phyloP scores from a whole-genome alignment of 1,139 yeast species.

The Suhomyces bokatorum region DNA sequence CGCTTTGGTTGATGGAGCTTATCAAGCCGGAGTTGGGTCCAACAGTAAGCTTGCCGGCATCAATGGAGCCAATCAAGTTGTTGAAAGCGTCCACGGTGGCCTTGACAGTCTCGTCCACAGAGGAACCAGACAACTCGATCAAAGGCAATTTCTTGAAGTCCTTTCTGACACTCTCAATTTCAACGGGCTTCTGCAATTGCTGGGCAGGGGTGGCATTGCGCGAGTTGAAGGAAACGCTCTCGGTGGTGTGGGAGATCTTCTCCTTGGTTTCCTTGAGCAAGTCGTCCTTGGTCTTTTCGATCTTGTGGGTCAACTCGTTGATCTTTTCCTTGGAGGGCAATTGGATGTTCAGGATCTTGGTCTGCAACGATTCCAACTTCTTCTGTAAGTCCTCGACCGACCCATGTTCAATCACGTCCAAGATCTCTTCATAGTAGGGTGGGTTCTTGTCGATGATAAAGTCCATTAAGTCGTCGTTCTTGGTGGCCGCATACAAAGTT shows the following conservation, averaged over 20 bases:
- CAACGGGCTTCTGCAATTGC: conserved; percentile 48
- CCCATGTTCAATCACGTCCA: conserved; percentile 43
- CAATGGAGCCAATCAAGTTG: conserved; percentile 51
- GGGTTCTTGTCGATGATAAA: conserved; percentile 47
- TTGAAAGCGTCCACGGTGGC: conserved; percentile 53
- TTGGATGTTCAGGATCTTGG: conserved; percentile 24
- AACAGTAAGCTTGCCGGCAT: conserved; percentile 28
- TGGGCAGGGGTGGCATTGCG: conserved; percentile 41
- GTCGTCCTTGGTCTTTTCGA: conserved; percentile 38
- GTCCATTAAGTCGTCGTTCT: conserved; percentile 47
- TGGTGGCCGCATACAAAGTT: conserved; percentile 45
- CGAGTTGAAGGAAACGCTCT: conserved; percentile 26
- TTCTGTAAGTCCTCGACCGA: conserved; percentile 35
- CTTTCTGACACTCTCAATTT: conserved; percentile 36
- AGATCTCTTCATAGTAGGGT: conserved; percentile 47
- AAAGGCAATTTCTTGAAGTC: conserved; percentile 39
- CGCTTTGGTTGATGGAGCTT: conserved; percentile 33
- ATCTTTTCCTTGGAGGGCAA: conserved; percentile 37
- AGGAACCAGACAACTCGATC: conserved; percentile 27
- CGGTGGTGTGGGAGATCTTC: conserved; percentile 22
- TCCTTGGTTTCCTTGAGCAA: conserved; percentile 40
- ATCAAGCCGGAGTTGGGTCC: conserved; percentile 35
- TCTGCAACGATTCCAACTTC: conserved; percentile 21
- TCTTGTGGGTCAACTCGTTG: conserved; percentile 34
- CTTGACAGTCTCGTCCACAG: conserved; percentile 48